phyloP scores from a whole-genome alignment of 106 monocot genomes.

The Cymbidium sinense region DNA sequence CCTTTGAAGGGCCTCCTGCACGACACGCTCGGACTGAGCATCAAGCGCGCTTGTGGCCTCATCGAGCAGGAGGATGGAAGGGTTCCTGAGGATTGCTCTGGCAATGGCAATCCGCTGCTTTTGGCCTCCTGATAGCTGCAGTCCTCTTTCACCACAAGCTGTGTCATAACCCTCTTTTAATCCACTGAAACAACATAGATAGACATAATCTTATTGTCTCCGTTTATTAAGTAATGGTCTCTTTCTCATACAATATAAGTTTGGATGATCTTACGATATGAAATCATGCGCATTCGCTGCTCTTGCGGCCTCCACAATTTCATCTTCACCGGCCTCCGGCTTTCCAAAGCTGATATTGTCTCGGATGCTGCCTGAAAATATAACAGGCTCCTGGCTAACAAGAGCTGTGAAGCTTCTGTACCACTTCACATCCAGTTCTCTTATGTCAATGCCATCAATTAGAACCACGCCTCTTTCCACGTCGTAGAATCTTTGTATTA shows the following conservation, averaged over 20 bases:
- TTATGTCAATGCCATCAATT: too few relatives aligned
- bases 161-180: conserved; percentile 51
- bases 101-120: conserved; percentile 90
- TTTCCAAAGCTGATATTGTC: conserved; percentile 76
- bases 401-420: too few relatives aligned
- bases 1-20: conserved; percentile 78
- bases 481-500: too few relatives aligned
- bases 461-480: too few relatives aligned
- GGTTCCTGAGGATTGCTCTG: conserved; percentile 60
- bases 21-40: conserved; percentile 48
- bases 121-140: conserved; percentile 78
- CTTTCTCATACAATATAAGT: too few relatives aligned
- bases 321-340: conserved; percentile 47
- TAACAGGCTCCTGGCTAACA: conserved; percentile 6
- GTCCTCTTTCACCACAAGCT: conserved; percentile 56
- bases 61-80: conserved; percentile 62
- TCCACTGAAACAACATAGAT: conserved; percentile 26
- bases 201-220: too few relatives aligned
- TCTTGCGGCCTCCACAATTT: conserved; percentile 53
- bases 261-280: conserved; percentile 52
- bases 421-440: too few relatives aligned
- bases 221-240: too few relatives aligned
- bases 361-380: conserved; percentile 62
- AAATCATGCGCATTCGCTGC: conserved; percentile 78
- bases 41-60: conserved; percentile 90